These are phyloP conservation scores for Astragalus membranaceus DNA, from an alignment of 306 rosid genomes.

Conservation along the genomic window DNA sequence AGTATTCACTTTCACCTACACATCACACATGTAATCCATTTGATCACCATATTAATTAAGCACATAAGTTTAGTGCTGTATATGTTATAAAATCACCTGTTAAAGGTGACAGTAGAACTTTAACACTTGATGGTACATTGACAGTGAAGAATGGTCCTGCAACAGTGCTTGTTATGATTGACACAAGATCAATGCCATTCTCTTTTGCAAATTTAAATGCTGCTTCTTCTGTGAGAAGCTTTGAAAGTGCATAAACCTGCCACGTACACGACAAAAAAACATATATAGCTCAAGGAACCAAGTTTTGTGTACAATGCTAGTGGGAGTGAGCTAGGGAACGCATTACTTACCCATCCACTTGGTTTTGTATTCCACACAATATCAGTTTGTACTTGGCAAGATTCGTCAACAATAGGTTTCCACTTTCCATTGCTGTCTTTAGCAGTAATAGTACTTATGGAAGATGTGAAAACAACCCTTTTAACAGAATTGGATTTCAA, in stretches of 20 bases:
- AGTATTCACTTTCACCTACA: conserved; percentile 46
- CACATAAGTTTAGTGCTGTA: background rate
- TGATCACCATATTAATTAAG: background rate
- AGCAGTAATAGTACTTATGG: conserved; percentile 67
- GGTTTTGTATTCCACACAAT: conserved; percentile 48
- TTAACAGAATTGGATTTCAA: conserved; percentile 63
- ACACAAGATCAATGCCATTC: conserved; percentile 58
- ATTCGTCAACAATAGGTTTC: conserved; percentile 60
- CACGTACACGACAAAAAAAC: background rate
- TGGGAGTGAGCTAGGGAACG: background rate
- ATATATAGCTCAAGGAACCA: background rate
- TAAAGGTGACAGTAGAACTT: conserved; percentile 57
- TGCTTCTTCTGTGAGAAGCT: conserved; percentile 65
- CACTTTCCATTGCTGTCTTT: conserved; percentile 44
- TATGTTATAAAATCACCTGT: conserved; percentile 39
- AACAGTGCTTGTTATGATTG: conserved; percentile 66
- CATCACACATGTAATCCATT: conserved; percentile 11
- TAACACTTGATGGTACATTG: conserved; percentile 58
- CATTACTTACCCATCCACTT: conserved; percentile 64
- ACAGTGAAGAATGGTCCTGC: conserved; percentile 70
- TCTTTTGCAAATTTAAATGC: conserved; percentile 64
- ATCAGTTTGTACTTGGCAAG: conserved; percentile 48
- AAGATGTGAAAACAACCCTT: conserved; percentile 77
- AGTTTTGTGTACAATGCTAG: background rate
- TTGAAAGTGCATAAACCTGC: conserved; percentile 65